These are phyloP conservation scores for Coemansia sp. DNA, from an alignment of 192 early-diverging fungal genomes.

Conservation along the genomic window DNA sequence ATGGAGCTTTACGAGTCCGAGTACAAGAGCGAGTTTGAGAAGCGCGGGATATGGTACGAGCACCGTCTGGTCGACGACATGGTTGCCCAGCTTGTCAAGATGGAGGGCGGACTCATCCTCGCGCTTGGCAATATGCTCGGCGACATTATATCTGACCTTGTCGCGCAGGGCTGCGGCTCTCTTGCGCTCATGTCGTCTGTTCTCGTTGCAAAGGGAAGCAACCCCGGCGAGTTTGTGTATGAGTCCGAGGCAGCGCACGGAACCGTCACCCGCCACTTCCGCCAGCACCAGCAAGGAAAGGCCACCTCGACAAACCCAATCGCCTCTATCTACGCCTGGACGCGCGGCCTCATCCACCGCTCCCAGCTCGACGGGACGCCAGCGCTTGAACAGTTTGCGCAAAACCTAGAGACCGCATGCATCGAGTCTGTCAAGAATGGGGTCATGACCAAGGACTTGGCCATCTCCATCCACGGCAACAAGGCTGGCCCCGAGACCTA, in stretches of 20 bases:
- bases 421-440: slow-evolving; percentile 80
- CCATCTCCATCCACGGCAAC: slow-evolving; percentile 88
- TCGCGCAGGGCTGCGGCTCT: slow-evolving; percentile 95
- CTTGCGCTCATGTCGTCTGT: slow-evolving; percentile 97
- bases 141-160: slow-evolving; percentile 93
- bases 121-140: slow-evolving; percentile 96
- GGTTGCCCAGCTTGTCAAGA: slow-evolving; percentile 97
- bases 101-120: slow-evolving; percentile 89
- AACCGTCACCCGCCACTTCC: slow-evolving; percentile 92
- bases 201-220: slow-evolving; percentile 87
- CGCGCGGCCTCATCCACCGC: slow-evolving; percentile 90
- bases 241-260: slow-evolving; percentile 98
- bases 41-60: slow-evolving; percentile 92
- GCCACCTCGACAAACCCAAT: slow-evolving; percentile 96
- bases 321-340: slow-evolving; percentile 95
- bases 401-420: slow-evolving; percentile 83
- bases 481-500: slow-evolving; percentile 76
- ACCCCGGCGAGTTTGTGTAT: slow-evolving; percentile 66
- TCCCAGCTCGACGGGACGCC: slow-evolving; percentile 88
- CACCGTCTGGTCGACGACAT: slow-evolving; percentile 98
- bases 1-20: slow-evolving; percentile 80
- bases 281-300: slow-evolving; percentile 94
- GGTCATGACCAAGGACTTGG: slow-evolving; percentile 98
- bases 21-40: slow-evolving; percentile 82
- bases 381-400: slow-evolving; percentile 70